Percentiles rank a stretch among this genome's conserved stretches.
Evolutionary conservation across 2,329 filamentous ascomycete species (phyloP).

Genomic region (Sporothrix pallida): DNA sequence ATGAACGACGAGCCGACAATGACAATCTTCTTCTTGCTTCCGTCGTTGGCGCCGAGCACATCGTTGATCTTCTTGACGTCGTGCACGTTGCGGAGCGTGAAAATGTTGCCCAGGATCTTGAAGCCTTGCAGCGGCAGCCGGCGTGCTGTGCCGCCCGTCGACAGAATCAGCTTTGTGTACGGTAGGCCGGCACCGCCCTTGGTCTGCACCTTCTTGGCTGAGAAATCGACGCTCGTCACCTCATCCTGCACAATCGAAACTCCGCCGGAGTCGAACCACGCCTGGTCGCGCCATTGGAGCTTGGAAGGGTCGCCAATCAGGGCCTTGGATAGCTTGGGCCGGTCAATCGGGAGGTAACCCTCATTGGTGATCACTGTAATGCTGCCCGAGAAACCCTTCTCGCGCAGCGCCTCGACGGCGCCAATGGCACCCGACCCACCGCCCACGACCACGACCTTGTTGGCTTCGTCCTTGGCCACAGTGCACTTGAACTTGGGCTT

Average conservation of each 20-base stretch:
- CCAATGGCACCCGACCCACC: slow-evolving; percentile 86
- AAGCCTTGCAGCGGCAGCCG: slow-evolving; percentile 82
- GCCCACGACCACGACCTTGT: slow-evolving; percentile 83
- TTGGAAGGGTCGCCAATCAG: slow-evolving; percentile 81
- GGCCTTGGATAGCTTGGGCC: slow-evolving; percentile 94
- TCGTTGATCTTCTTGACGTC: slow-evolving; percentile 78
- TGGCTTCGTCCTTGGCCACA: slow-evolving; percentile 49
- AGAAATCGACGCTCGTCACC: slow-evolving; percentile 79
- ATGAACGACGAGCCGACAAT: slow-evolving; percentile 95
- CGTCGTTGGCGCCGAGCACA: slow-evolving; percentile 75
- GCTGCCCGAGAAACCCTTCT: slow-evolving; percentile 76
- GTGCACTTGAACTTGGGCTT: slow-evolving; percentile 76
- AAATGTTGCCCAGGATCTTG: slow-evolving; percentile 85
- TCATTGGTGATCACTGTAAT: slow-evolving; percentile 87
- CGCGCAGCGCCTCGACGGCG: slow-evolving; percentile 79
- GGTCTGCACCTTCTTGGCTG: slow-evolving; percentile 73
- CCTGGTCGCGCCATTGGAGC: slow-evolving; percentile 74
- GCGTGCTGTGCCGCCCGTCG: slow-evolving; percentile 81
- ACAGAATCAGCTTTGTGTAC: slow-evolving; percentile 89
- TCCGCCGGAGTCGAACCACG: slow-evolving; percentile 72
- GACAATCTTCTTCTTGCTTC: slow-evolving; percentile 77
- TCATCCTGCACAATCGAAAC: slow-evolving; percentile 65
- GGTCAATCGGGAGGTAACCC: slow-evolving; percentile 85
- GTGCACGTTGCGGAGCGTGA: slow-evolving; percentile 77
- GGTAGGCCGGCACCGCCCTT: slow-evolving; percentile 70